Evolutionary conservation across 140 eudicot species (phyloP), one percentile per base, ranked within the genome.

Genomic region (Cichorium intybus): DNA sequence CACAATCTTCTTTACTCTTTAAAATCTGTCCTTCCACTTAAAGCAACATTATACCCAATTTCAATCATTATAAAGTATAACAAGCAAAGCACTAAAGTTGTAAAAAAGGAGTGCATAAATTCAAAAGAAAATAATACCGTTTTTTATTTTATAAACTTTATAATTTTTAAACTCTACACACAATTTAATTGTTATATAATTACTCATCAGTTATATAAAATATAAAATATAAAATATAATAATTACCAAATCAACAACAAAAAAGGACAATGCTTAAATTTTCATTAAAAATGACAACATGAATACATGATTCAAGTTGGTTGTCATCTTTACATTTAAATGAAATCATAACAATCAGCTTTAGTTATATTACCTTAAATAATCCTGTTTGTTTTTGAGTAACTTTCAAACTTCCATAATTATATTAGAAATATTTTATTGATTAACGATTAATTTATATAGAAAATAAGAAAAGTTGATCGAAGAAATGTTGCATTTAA

Each of bases 11-110:
- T 58, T 22, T 69, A 24, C 28, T 51, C 74, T 54, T 70, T 68
- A 54, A 20, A 43, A 77, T 69, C 77, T 58, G 78, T 64, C 81
- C 87, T 81, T 77, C 75, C 71, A 74, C 81, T 77, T 77, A 60
- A 81, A 81, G 87, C 60, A 77, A 81, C 81, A 78, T 67, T 77
- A 59, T 71, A 69, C 65, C 79, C 69, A 66, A 58, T 39, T 60
- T 35, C 45, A 77, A 78, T 81, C 78, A 81, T 81, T 64, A 46
- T 41, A 75, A 75, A 75, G 81, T 60, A 62, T 51, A 56, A 31
- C 31, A 43, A 54, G 18, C 23, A 16, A 49, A 43, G 29, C 46
- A 49, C 56, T 37, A 70, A 59, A 77, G 71, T 65, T 46, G 39
- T 9, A 26, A 66, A 66, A 66, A 24, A 34, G 52, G 15, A 14